A percentile compares a stretch with the other conserved stretches of the same genome.
Conservation (phyloP, 2,329 filamentous ascomycete genomes). For the Botrytis pseudocinerea region DNA sequence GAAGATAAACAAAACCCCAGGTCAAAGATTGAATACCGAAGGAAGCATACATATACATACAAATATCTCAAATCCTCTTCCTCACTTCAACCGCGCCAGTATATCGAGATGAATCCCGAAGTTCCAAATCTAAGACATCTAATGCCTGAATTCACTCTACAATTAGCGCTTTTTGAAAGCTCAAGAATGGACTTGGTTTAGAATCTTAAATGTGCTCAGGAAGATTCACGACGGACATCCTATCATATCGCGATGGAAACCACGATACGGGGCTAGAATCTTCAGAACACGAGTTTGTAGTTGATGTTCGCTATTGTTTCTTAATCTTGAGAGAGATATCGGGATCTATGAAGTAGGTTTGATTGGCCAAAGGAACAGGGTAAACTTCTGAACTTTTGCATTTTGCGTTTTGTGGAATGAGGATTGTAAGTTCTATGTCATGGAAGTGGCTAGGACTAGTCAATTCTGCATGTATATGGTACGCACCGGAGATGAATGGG, state of each 20-base stretch:
- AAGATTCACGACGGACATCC: neutral
- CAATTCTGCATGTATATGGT: too few relatives aligned
- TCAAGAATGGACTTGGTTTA: neutral
- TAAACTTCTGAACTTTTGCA: too few relatives aligned
- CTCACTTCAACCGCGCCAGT: neutral
- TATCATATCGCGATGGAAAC: neutral
- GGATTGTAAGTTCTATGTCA: neutral
- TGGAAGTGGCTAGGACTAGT: neutral
- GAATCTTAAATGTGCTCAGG: neutral
- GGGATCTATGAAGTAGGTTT: neutral
- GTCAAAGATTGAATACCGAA: neutral
- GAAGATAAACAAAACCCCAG: too few relatives aligned
- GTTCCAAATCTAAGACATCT: neutral
- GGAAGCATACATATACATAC: neutral
- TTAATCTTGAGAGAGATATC: neutral
- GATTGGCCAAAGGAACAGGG: neutral
- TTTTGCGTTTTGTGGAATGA: neutral
- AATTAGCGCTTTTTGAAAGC: neutral
- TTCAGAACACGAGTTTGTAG: neutral
- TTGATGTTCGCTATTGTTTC: neutral
- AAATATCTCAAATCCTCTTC: neutral
- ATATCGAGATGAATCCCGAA: neutral
- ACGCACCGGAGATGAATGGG: neutral
- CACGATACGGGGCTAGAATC: accelerated
- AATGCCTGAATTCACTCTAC: neutral